A percentile compares a stretch with the other conserved stretches of the same genome.
Evolutionary conservation across 805 yeast genomes (phyloP).

Genomic region (Suhomyces prunicola): DNA sequence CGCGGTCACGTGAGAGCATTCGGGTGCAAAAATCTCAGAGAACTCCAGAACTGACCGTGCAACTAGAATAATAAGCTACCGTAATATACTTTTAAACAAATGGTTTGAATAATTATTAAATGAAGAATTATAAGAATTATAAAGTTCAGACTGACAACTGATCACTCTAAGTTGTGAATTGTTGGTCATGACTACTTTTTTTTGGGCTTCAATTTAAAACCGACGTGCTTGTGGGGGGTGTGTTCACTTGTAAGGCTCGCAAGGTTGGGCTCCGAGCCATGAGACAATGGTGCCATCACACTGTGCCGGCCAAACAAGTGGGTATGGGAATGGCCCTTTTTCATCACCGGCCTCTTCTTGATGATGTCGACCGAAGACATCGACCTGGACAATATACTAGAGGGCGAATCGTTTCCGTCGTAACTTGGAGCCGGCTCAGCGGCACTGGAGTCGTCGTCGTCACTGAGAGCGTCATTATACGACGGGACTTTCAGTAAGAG

Average conservation of each 20-base stretch:
- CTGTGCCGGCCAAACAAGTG: neutral
- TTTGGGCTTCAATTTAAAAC: neutral
- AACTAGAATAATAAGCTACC: no score
- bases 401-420: neutral
- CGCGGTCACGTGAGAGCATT: neutral
- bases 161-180: no score
- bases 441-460: conserved; percentile 26
- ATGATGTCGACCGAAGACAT: neutral
- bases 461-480: conserved; percentile 39
- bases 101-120: no score
- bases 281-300: neutral
- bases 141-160: no score
- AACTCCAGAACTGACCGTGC: no score
- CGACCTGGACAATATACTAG: neutral
- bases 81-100: no score
- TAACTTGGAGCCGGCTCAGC: conserved; percentile 20
- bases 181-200: neutral
- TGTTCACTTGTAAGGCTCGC: neutral
- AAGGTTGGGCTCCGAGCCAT: neutral
- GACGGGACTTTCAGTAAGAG: conserved; percentile 35
- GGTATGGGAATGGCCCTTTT: neutral
- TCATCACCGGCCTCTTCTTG: neutral
- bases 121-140: no score
- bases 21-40: neutral
- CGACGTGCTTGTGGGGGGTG: neutral